Base-by-base conservation (phyloP, 345 rosid species). In the Conringia planisiliqua region DNA sequence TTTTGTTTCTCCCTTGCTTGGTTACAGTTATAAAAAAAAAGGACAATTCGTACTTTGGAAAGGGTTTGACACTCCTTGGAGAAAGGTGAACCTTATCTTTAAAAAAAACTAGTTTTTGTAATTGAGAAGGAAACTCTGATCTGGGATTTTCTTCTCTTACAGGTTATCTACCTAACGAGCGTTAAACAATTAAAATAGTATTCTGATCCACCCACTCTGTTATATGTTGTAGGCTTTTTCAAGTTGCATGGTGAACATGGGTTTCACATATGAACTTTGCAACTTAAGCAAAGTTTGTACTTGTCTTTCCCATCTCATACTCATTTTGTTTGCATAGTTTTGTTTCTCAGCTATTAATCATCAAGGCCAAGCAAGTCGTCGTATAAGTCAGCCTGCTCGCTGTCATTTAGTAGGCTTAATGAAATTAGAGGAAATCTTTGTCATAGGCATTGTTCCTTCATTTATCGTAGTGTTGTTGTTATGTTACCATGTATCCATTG, bases 21-120 rank as follows among this genome's bases (percentile, higher is more conserved):
- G 94, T 89, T 73, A 83, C 86, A 80, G 51, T 59, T 73, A 55
- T 89, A 26, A 80, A 87, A 10, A 74, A 72, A 67, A 90, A 92
- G 98, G 85, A 44, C 10, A 8, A 4, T 42, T 79, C 84, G 46
- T 74, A 78, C 67, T 92, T 95, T 80, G 99, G 99, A 62, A 97
- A 92, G 80, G 98, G 99, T 17, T 83, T 95, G 81, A 89, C 99
- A 63, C 94, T 92, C 68, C 82, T 89, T 57, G 91, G 90, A 14
- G 83, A 87, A 74, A 95, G 90, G 98, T 95, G 44, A 7, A 80
- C 0, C 6, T 62, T 39, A 0, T 51, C 50, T 7, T 48, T 32
- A n/a, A 17, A 14, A 22, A 17, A 8, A 38, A n/a, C 39, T 26
- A 58, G 78, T 66, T 47, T n/a, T 20, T 57, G 55, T 22, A 8